Base-by-base conservation (phyloP, 192 early-diverging fungal genomes). In the Thoreauomyces humboldtii region DNA sequence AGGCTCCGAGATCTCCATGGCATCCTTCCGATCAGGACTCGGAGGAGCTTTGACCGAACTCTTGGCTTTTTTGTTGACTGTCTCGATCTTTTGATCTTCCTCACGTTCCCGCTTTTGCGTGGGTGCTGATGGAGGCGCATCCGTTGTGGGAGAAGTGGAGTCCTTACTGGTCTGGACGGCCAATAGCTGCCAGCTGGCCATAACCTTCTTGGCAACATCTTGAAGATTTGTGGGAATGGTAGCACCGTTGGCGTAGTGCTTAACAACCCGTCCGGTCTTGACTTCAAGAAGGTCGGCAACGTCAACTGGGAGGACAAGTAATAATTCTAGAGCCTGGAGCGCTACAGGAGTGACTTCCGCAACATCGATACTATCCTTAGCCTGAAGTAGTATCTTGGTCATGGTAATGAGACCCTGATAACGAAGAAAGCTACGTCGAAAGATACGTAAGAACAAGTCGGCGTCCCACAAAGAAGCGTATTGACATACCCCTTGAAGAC, bases 251-350 rank as follows among this genome's bases (percentile, higher is more conserved):
- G 64, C 38, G 27, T 57, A 66, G 36, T 57, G 51, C 64, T 66
- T 66, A 25, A 66, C 64, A 9, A 66, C 41, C 37, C 45, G 37
- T 22, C 64, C 64, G 29, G 64, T 66, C 32, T 66, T 66, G 1
- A 66, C 48, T 21, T 66, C 64, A 7, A 28, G 32, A 14, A 66
- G 35, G 19, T 66, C 64, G n/a, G 27, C 31, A 27, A 66, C 9
- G 14, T 57, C 37, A 29, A 66, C 64, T 5, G 64, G 64, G 27
- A 66, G 21, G 28, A 45, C 4, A 12, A 21, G 21, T 27, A 66
- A 54, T 12, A 66, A n/a, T 22, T 46, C 15, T n/a, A 66, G 42
- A 14, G 53, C 53, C 11, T 28, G 14, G 19, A 57, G 21, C 4
- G 53, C 64, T 25, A 27, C 54, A 5, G 38, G 17, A 7, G 54